A percentile compares a stretch with the other conserved stretches of the same genome.
Conservation (phyloP, 1,284 basidiomycete species). For the Fomes fomentarius region DNA sequence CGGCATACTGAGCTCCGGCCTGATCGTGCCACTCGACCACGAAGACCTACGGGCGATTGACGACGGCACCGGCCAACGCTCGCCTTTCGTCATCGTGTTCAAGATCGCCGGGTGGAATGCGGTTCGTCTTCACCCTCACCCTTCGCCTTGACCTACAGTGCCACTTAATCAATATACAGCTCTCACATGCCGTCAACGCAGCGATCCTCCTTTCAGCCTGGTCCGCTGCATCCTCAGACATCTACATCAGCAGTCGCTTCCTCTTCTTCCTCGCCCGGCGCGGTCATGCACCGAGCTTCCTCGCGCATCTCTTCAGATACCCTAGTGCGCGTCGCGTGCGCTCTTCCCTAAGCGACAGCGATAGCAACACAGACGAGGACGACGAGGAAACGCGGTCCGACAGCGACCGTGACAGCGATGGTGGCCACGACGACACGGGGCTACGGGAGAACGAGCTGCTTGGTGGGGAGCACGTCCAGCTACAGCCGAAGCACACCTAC, state of each 20-base stretch:
- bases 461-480: background rate
- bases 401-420: constrained; percentile 3
- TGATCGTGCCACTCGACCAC: constrained; percentile 51
- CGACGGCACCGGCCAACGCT: constrained; percentile 41
- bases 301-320: constrained; percentile 29
- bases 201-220: constrained; percentile 50
- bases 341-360: constrained; percentile 1
- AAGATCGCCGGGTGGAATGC: constrained; percentile 45
- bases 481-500: constrained; percentile 12
- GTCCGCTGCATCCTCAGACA: constrained; percentile 54
- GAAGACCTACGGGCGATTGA: constrained; percentile 37
- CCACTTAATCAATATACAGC: too few species aligned
- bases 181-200: constrained; percentile 54
- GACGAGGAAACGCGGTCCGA: constrained; percentile 9
- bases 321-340: constrained; percentile 5
- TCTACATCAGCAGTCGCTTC: constrained; percentile 54
- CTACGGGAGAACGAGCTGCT: constrained; percentile 2
- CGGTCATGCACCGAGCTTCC: constrained; percentile 45
- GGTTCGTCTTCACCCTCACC: constrained; percentile 14
- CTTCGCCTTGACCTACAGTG: background rate
- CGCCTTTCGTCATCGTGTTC: constrained; percentile 53
- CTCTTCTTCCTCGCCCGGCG: constrained; percentile 51
- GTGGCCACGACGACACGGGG: background rate
- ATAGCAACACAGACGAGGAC: background rate
- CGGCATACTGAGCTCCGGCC: constrained; percentile 47